Conservation (phyloP, 345 rosid species). For the Psidium guajava region DNA sequence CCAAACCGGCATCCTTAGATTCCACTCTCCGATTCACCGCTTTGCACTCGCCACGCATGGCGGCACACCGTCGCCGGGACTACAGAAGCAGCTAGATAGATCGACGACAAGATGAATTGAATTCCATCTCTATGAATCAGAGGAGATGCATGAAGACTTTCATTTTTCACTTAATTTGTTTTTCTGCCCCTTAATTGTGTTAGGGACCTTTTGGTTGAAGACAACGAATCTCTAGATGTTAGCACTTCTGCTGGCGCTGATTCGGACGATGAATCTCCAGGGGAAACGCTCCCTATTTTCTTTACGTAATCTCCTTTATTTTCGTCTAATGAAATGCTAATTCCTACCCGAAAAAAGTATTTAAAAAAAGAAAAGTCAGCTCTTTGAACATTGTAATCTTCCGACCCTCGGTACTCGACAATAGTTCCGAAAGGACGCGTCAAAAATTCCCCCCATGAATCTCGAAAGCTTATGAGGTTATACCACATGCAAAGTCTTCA, state of each 20-base stretch:
- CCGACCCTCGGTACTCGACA: background rate
- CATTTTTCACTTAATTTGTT: background rate
- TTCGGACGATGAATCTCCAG: background rate
- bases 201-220: background rate
- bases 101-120: background rate
- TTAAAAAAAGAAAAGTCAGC: background rate
- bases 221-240: background rate
- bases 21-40: background rate
- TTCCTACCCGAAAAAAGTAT: background rate
- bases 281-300: background rate
- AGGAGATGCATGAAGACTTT: background rate
- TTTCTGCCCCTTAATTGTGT: background rate
- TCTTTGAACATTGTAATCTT: background rate
- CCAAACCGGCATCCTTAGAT: background rate
- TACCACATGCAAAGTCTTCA: background rate
- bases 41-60: background rate
- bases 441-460: background rate
- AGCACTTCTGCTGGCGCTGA: background rate
- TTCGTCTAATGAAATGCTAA: background rate
- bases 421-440: background rate
- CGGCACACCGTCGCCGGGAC: background rate
- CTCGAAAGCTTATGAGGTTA: background rate
- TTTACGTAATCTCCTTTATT: background rate
- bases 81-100: background rate
- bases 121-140: background rate